Conservation (phyloP, 148 eudicot species). For the Rhododendron vialii region DNA sequence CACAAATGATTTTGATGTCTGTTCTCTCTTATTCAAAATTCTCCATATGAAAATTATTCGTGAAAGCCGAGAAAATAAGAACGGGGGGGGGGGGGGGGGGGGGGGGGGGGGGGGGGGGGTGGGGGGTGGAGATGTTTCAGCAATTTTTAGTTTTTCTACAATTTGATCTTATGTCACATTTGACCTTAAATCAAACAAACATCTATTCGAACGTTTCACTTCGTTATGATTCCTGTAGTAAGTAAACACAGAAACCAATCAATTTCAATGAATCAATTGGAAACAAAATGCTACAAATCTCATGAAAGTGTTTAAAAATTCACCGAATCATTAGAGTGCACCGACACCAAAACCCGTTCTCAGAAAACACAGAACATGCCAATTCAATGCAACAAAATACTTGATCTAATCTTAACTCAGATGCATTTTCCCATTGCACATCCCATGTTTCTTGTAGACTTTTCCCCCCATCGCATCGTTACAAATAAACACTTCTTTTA, state of each 20-base stretch:
- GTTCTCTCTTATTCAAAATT: background rate
- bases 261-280: background rate
- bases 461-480: background rate
- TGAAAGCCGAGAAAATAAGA: background rate
- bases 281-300: background rate
- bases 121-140: no score
- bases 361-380: background rate
- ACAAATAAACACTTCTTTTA: background rate
- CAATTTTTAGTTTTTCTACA: no score
- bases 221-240: background rate
- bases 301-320: background rate
- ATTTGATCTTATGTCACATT: no score
- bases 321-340: background rate
- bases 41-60: background rate
- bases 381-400: background rate
- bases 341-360: background rate
- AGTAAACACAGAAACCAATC: background rate
- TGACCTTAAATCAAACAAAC: background rate
- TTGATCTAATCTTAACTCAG: background rate
- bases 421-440: background rate
- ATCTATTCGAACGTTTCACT: background rate
- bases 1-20: background rate
- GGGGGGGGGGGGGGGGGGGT: no score
- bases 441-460: background rate
- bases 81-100: no score